phyloP scores from a whole-genome alignment of 257 asterid genomes.

The Nicotiana undulata region DNA sequence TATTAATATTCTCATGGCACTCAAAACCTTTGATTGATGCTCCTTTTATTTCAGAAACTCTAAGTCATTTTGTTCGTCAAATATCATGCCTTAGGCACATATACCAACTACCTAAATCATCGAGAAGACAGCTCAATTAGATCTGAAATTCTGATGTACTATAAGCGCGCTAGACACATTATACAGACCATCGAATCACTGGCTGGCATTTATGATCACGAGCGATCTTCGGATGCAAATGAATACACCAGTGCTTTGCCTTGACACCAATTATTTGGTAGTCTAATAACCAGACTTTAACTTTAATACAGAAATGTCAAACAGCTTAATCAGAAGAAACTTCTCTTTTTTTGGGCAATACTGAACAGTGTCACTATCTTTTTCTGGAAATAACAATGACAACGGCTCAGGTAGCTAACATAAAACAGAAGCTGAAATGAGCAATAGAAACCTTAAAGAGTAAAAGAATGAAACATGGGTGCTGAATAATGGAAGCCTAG shows the following conservation, averaged over 20 bases:
- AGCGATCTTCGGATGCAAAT: neutral
- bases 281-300: neutral
- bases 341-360: neutral
- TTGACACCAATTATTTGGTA: neutral
- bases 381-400: neutral
- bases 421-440: neutral
- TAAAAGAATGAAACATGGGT: neutral
- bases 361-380: neutral
- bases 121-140: neutral
- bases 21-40: neutral
- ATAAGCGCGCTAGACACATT: neutral
- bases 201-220: neutral
- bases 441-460: neutral
- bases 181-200: neutral
- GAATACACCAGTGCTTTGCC: neutral
- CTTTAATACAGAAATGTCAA: neutral
- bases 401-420: conserved; percentile 3
- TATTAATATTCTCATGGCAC: neutral
- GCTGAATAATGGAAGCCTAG: neutral
- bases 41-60: neutral
- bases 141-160: neutral
- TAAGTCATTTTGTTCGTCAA: neutral
- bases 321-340: neutral
- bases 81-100: neutral
- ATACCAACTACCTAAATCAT: neutral